Conservation (phyloP, 2,329 filamentous ascomycete species). For the Penicillium sp. region DNA sequence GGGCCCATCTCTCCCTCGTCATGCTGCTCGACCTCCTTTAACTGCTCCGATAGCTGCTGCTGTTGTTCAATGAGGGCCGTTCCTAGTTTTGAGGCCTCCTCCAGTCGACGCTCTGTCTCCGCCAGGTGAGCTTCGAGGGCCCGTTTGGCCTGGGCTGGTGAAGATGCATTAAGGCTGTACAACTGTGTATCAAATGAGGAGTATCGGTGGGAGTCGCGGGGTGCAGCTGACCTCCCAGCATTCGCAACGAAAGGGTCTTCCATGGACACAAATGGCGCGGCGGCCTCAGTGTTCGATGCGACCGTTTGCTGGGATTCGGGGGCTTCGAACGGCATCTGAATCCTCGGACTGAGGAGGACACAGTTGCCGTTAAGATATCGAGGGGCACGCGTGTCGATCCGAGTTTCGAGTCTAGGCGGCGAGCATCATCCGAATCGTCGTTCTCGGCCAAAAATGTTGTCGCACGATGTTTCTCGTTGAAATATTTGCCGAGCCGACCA, state of each 20-base stretch:
- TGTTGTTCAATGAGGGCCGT: constrained; percentile 85
- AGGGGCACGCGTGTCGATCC: constrained; percentile 26
- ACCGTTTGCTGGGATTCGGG: constrained; percentile 17
- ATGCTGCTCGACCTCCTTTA: constrained; percentile 80
- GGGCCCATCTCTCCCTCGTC: constrained; percentile 75
- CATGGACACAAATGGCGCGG: constrained; percentile 23
- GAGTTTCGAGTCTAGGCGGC: constrained; percentile 21
- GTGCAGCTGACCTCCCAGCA: constrained; percentile 44
- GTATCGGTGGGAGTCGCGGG: constrained; percentile 62
- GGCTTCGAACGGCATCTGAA: constrained; percentile 19
- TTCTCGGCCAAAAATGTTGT: constrained; percentile 8
- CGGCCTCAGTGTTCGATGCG: constrained; percentile 15
- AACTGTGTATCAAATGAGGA: constrained; percentile 79
- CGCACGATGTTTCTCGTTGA: constrained; percentile 6
- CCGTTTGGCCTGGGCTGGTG: constrained; percentile 81
- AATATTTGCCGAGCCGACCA: constrained; percentile 30
- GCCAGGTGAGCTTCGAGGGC: constrained; percentile 87
- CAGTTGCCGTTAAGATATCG: constrained; percentile 23
- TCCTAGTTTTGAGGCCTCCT: constrained; percentile 86
- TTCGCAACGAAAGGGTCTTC: constrained; percentile 61
- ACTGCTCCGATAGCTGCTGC: constrained; percentile 73
- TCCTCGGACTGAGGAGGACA: constrained; percentile 23
- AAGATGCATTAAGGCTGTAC: constrained; percentile 76
- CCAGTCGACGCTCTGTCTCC: constrained; percentile 86
- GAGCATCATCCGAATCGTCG: constrained; percentile 32